Conservation (phyloP, 805 yeast species). For the Saccharomycopsis babjevae region DNA sequence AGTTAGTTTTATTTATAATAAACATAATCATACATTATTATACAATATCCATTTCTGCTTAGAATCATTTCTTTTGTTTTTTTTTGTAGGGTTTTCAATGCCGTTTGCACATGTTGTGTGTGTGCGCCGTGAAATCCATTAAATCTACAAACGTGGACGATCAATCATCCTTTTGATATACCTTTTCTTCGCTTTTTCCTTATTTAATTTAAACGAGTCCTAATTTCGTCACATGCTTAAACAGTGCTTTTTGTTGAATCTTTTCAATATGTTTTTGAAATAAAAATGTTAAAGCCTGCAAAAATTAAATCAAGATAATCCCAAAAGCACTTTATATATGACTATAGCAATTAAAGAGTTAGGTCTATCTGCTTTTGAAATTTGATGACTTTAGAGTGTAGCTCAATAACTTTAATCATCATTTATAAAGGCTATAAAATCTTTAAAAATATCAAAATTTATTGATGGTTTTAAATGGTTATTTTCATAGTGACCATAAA, state of each 20-base stretch:
- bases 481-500: too few relatives aligned
- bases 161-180: not conserved
- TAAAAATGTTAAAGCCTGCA: too few relatives aligned
- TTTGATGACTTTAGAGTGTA: too few relatives aligned
- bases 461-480: too few relatives aligned
- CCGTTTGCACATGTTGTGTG: not conserved
- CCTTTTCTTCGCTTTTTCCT: not conserved
- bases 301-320: not conserved
- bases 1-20: not conserved
- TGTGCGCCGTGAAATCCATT: not conserved
- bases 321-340: too few relatives aligned
- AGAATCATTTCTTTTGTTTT: not conserved
- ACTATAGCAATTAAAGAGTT: too few relatives aligned
- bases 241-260: not conserved
- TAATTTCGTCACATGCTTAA: not conserved
- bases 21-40: not conserved
- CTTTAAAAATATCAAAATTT: too few relatives aligned
- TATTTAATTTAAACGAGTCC: not conserved
- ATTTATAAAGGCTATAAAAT: too few relatives aligned
- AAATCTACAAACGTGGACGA: not conserved
- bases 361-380: too few relatives aligned
- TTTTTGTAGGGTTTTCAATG: not conserved
- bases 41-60: not conserved
- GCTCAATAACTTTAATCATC: too few relatives aligned
- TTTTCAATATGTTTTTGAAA: not conserved